Conservation (phyloP, 2,329 filamentous ascomycete species). For the Fusarium lateritium region DNA sequence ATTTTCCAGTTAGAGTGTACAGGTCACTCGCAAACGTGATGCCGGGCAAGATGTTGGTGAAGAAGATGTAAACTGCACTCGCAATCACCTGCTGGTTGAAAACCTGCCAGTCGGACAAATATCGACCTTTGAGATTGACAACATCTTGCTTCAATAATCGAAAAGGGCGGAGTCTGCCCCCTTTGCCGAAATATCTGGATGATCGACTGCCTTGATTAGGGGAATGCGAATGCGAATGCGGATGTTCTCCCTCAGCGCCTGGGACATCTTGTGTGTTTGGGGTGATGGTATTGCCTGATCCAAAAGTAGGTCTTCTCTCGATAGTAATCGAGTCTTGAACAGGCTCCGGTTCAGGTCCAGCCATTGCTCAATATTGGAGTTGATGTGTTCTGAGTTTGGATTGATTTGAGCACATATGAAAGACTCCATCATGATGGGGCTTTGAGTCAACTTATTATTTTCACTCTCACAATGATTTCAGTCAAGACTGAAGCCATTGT, state of each 20-base stretch:
- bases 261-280: constrained; percentile 14
- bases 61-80: constrained; percentile 76
- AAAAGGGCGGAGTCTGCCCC: constrained; percentile 65
- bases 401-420: constrained; percentile 13
- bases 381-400: background rate
- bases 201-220: background rate
- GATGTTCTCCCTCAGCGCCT: background rate
- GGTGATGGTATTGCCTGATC: constrained; percentile 27
- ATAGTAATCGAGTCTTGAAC: constrained; percentile 18
- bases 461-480: constrained; percentile 1
- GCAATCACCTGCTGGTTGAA: constrained; percentile 77
- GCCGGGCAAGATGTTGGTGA: constrained; percentile 76
- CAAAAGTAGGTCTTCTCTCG: constrained; percentile 23
- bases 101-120: constrained; percentile 67
- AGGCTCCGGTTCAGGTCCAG: background rate
- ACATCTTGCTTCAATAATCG: constrained; percentile 67
- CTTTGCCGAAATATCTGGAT: constrained; percentile 51
- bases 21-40: constrained; percentile 78
- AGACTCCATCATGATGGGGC: constrained; percentile 1
- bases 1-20: constrained; percentile 72
- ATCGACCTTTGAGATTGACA: constrained; percentile 62
- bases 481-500: background rate
- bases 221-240: background rate
- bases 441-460: constrained; percentile 19
- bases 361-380: constrained; percentile 17